phyloP scores from a whole-genome alignment of 1,284 basidiomycete species.

The Tausonia pullulans region DNA sequence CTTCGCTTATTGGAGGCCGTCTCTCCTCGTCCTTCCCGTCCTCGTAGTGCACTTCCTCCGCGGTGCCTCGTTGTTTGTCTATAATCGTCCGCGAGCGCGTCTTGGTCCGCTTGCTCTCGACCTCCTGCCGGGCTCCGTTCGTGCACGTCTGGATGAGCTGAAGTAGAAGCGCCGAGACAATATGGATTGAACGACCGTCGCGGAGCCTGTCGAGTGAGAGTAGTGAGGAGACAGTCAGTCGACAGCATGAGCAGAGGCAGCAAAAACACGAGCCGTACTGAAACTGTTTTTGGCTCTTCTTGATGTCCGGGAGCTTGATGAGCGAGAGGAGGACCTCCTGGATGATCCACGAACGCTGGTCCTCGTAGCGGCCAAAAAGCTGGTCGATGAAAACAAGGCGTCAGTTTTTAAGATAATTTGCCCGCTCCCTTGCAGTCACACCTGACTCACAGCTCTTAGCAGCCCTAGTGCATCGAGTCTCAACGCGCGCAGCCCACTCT shows the following conservation, averaged over 20 bases:
- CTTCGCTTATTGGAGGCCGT: slow-evolving; percentile 4
- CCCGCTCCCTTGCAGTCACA: background rate
- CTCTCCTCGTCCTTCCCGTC: slow-evolving; percentile 14
- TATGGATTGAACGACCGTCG: slow-evolving; percentile 72
- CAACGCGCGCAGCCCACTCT: slow-evolving; percentile 56
- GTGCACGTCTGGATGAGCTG: slow-evolving; percentile 93
- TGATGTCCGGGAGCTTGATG: slow-evolving; percentile 78
- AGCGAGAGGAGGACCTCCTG: slow-evolving; percentile 85
- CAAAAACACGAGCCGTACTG: slow-evolving; percentile 42
- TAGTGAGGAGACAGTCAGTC: background rate
- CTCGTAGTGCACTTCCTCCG: slow-evolving; percentile 28
- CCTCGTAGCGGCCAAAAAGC: slow-evolving; percentile 80
- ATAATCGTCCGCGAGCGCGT: slow-evolving; percentile 29
- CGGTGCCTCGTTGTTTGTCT: slow-evolving; percentile 49
- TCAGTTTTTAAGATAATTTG: slow-evolving; percentile 2
- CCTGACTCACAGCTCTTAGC: slow-evolving; percentile 60
- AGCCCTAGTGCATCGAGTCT: slow-evolving; percentile 69
- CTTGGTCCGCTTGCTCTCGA: slow-evolving; percentile 46
- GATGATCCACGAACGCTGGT: slow-evolving; percentile 88
- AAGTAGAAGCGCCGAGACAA: slow-evolving; percentile 78
- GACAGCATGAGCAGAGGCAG: background rate
- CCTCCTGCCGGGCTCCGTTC: slow-evolving; percentile 49
- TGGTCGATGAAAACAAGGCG: slow-evolving; percentile 27
- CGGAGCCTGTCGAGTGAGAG: slow-evolving; percentile 43
- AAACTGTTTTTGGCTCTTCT: slow-evolving; percentile 75